Evolutionary conservation across 1,139 yeast genomes (phyloP), one percentile per base, ranked within the genome.

Genomic region (Nakaseomyces uthaithaninus): DNA sequence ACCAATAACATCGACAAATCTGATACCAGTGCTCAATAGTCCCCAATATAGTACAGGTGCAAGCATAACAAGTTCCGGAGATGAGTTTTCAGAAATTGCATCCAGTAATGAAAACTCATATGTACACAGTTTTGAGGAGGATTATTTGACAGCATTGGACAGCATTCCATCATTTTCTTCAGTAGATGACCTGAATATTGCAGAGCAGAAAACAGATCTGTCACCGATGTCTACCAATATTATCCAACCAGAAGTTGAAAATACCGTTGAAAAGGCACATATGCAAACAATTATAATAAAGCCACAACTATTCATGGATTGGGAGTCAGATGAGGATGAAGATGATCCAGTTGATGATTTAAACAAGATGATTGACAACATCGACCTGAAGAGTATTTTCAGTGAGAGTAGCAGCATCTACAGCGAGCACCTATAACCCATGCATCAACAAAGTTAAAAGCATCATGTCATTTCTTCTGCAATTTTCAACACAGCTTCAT

Each of bases 61-160:
- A 10, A 46, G 50, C 27, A 42, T 47, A n/a, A 45, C 54, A 4
- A 51, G 54, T 36, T 50, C 57, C 4, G 51, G 52, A 16, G 59
- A 52, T 16, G 56, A 48, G 17, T 48, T 50, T 33, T 50, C 56
- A 7, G 52, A 52, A 16, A 25, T 49, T 4, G 42, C 24, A 8
- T 7, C 39, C 16, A 35, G 25, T 26, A 20, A 27, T 8, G 31
- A 25, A 8, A 39, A 22, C 17, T 31, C 35, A 9, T 19, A 38
- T 1, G 28, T 34, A 38, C 10, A 18, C 22, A 26, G 26, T 12
- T 28, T 27, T 12, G 43, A 40, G 4, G 50, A 45, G 10, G 47
- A 45, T 3, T 46, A 44, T 27, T 28, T 28, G 11, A 49, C 53
- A 3, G 48, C 52, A 2, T 22, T 17, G 1, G 51, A 45, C 16